Evolutionary conservation across 2,329 filamentous ascomycete species (phyloP), one percentile per base, ranked within the genome.

Genomic region (Hypoxylon sp.): DNA sequence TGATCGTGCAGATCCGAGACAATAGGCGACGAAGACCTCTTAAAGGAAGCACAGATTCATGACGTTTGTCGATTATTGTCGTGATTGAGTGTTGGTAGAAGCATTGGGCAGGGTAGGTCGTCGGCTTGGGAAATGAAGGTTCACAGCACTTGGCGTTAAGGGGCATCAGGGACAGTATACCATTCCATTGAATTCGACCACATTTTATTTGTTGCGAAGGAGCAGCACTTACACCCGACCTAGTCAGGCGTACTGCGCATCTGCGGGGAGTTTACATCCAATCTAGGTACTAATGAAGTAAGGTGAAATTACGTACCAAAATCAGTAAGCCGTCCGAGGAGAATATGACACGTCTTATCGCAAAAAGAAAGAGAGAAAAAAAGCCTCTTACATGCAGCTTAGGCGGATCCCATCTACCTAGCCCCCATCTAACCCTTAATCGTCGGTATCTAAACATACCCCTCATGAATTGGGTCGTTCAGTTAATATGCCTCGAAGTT

Each of bases 111-210:
- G 61, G 65, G 55, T 61, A 65, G 65, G 67, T 65, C 67, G 60
- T 67, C 34, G 63, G 68, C 57, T 72, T 72, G 64, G 71, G 72
- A 71, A 71, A 69, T 65, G 69, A 66, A 70, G 71, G 67, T 69
- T 72, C 71, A 74, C 71, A 75, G 73, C 72, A 76, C 66, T 69
- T 70, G 74, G 75, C 74, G 74, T 76, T 77, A 60, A 68, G 61
- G 68, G 73, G 74, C 61, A 73, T 71, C 64, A 67, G 70, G 72
- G 71, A 69, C 70, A 67, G 73, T 76, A 77, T 77, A 77, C 75
- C 75, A 77, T 72, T 71, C 74, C 75, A 72, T 72, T 70, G 66
- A 73, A 69, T 73, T 69, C 65, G 41, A 73, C 71, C 61, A 55
- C 54, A 39, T 64, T 73, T 74, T 75, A 68, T 74, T 72, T 74